Evolutionary conservation across 1,139 yeast species (phyloP), one percentile per base, ranked within the genome.

Genomic region (Keqinozyma sinolaborantium): DNA sequence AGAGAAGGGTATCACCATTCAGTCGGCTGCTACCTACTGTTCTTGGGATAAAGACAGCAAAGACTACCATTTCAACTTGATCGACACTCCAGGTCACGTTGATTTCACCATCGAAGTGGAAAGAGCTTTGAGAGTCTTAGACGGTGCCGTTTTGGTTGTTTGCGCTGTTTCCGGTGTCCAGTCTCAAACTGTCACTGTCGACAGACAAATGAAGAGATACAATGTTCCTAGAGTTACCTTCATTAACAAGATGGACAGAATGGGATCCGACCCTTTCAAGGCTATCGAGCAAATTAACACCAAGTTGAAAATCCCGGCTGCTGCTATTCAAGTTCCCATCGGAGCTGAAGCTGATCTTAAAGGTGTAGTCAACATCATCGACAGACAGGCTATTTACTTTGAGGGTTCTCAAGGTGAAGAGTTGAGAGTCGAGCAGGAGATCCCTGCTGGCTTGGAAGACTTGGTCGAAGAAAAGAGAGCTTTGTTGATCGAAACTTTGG

Each of bases 131-230:
- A 76, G 98, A 60, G 98, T 92, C 31, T 70, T 92, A 42, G 98
- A 92, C 60, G 98, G 98, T 62, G 98, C 98, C 24, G 97, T 92
- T 31, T 73, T 92, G 42, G 97, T 92, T 34, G 97, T 92, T 14
- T 92, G 98, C 73, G 97, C 98, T 11, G 98, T 92, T 34, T 79
- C 95, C 20, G 98, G 98, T 53, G 98, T 92, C 31, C 98, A 92
- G 64, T 87, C 96, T 5, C 98, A 92, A 64, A 92, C 98, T 12
- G 96, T 92, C 39, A 92, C 98, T 30, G 98, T 92, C 31, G 98
- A 92, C 60, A 82, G 98, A 58, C 98, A 92, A 68, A 94, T 94
- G 98, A 81, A 96, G 51, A 82, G 98, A 58, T 94, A 92, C 63
- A 88, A 92, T 56, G 95, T 92, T 52, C 98, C 98, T 35, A 79